phyloP scores from a whole-genome alignment of 345 rosid species.

The Eucalyptus polybractea region DNA sequence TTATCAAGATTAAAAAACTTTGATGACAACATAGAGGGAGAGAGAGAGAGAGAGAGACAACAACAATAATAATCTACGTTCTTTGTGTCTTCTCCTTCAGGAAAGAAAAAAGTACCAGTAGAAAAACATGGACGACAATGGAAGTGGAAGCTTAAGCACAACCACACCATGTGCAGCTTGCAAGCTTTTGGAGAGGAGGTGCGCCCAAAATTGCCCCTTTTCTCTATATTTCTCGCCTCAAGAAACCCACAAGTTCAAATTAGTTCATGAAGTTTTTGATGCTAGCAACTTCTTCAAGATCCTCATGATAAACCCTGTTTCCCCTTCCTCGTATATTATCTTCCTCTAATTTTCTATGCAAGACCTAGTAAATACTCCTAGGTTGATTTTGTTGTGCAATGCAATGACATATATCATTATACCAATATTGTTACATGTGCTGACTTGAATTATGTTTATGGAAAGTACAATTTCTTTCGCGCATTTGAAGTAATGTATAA shows the following conservation, averaged over 20 bases:
- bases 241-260: slow-evolving; percentile 80
- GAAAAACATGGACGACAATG: slow-evolving; percentile 58
- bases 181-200: slow-evolving; percentile 70
- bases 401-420: not conserved
- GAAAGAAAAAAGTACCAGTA: slow-evolving; percentile 10
- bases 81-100: not conserved
- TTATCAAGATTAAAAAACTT: not conserved
- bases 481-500: not conserved
- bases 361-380: not conserved
- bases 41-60: not conserved
- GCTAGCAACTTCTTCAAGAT: slow-evolving; percentile 92
- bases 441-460: not conserved
- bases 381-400: not conserved
- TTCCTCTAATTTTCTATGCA: not conserved
- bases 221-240: slow-evolving; percentile 88
- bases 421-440: not conserved
- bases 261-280: slow-evolving; percentile 78
- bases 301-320: slow-evolving; percentile 38
- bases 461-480: not conserved
- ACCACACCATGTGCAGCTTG: slow-evolving; percentile 87
- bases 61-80: not conserved
- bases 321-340: not conserved
- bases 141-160: slow-evolving; percentile 23
- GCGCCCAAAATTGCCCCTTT: slow-evolving; percentile 85
- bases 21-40: not conserved